A percentile compares a stretch with the other conserved stretches of the same genome.
These are phyloP conservation scores for Clausena lansium DNA, from an alignment of 345 rosid species.

Conservation along the genomic window DNA sequence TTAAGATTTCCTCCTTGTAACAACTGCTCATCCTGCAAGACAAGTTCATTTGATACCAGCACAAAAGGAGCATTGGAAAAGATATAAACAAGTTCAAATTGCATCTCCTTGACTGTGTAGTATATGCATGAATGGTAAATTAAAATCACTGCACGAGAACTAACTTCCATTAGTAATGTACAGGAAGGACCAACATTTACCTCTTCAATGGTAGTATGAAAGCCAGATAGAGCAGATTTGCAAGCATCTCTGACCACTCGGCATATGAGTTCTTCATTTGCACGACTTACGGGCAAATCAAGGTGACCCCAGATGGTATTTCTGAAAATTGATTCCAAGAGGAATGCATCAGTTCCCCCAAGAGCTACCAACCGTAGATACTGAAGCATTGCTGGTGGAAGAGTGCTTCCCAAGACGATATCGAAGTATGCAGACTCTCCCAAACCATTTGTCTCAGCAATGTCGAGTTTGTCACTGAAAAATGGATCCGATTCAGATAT, in stretches of 20 bases:
- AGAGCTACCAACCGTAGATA: slow-evolving; percentile 79
- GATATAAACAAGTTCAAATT: neutral
- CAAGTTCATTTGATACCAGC: neutral
- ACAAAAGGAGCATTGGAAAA: neutral
- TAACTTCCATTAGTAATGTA: neutral
- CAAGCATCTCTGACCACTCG: slow-evolving; percentile 76
- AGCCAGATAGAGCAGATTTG: slow-evolving; percentile 80
- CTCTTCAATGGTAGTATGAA: slow-evolving; percentile 74
- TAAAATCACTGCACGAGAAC: neutral
- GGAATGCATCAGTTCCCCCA: slow-evolving; percentile 78
- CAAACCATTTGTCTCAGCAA: slow-evolving; percentile 79
- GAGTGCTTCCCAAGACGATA: slow-evolving; percentile 57
- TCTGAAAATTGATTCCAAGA: slow-evolving; percentile 79
- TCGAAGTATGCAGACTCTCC: slow-evolving; percentile 72
- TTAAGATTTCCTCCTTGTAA: slow-evolving; percentile 44
- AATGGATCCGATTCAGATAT: slow-evolving; percentile 73
- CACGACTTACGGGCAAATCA: slow-evolving; percentile 71
- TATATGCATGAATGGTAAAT: neutral
- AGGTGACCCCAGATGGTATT: slow-evolving; percentile 90
- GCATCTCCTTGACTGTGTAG: no score
- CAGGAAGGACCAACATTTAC: slow-evolving; percentile 29
- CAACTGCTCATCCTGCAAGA: slow-evolving; percentile 69
- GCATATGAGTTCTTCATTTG: slow-evolving; percentile 88
- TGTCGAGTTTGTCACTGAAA: slow-evolving; percentile 73
- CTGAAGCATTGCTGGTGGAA: slow-evolving; percentile 78